These are phyloP conservation scores for Sanghuangporus sanghuang DNA, from an alignment of 1,284 basidiomycete genomes.

Conservation along the genomic window DNA sequence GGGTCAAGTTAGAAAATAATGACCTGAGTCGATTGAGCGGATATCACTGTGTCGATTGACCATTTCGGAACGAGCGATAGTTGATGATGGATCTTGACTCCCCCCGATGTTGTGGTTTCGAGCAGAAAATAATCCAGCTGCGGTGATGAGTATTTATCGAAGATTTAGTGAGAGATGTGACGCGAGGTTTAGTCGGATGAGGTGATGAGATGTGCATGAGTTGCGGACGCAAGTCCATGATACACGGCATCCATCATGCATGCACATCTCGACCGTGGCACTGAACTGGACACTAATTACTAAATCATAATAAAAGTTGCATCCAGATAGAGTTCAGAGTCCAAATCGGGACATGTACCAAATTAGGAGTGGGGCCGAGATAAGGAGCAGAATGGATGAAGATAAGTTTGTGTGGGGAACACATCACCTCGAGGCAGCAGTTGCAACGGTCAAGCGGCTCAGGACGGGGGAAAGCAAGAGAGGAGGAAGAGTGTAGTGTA, in stretches of 20 bases:
- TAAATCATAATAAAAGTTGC: not conserved
- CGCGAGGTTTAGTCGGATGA: not conserved
- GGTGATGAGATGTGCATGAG: not conserved
- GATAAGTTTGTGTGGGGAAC: not conserved
- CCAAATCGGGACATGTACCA: not conserved
- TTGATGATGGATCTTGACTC: not conserved
- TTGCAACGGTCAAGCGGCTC: not conserved
- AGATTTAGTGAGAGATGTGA: not conserved
- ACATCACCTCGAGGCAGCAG: not conserved
- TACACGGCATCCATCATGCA: no score
- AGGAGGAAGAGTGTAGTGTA: not conserved
- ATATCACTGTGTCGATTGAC: not conserved
- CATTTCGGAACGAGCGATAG: not conserved
- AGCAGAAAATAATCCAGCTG: not conserved
- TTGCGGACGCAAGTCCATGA: not conserved
- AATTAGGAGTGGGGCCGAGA: not conserved
- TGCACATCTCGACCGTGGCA: not conserved
- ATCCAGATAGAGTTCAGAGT: not conserved
- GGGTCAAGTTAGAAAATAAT: no score
- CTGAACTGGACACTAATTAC: not conserved
- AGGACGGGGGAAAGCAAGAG: not conserved
- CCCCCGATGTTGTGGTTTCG: not conserved
- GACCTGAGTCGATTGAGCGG: no score
- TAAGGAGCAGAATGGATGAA: not conserved
- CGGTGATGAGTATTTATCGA: not conserved